Conservation (phyloP, 208 protist genomes). For the Phytomonas sp. region DNA sequence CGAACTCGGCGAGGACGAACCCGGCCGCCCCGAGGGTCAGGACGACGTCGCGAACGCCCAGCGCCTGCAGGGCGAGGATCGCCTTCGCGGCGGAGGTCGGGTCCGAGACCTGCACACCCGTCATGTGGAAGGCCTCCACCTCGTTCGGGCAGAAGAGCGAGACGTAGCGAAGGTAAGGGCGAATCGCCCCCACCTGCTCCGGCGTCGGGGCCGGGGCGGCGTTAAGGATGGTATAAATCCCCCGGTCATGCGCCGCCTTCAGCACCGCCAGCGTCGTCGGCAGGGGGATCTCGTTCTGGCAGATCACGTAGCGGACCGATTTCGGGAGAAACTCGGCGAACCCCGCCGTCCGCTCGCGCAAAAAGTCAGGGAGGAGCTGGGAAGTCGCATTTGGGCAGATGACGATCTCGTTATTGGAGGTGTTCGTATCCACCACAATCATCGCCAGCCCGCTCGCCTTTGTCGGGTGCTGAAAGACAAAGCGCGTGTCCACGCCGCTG, state of each 20-base stretch:
- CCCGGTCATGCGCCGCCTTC: conserved; percentile 57
- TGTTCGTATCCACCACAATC: conserved; percentile 84
- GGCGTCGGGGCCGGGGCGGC: conserved; percentile 80
- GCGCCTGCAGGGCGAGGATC: conserved; percentile 46
- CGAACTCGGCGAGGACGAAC: conserved; percentile 59
- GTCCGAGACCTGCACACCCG: conserved; percentile 62
- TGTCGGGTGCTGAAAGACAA: conserved; percentile 42
- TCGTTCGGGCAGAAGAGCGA: conserved; percentile 91
- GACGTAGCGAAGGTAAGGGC: conserved; percentile 70
- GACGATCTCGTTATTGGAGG: conserved; percentile 88
- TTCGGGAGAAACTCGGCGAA: conserved; percentile 45
- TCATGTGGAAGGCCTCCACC: conserved; percentile 82
- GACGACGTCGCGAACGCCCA: conserved; percentile 74
- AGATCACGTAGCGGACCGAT: conserved; percentile 71
- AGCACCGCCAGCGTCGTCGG: conserved; percentile 74
- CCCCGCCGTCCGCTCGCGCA: conserved; percentile 42
- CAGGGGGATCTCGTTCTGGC: conserved; percentile 90
- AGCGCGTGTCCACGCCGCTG: conserved; percentile 73
- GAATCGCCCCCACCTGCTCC: conserved; percentile 48
- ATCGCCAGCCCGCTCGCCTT: conserved; percentile 81
- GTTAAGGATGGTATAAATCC: conserved; percentile 92
- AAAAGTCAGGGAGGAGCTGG: conserved; percentile 40
- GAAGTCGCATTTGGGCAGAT: conserved; percentile 87
- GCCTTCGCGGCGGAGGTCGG: conserved; percentile 39
- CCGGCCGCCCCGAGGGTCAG: conserved; percentile 85